Evolutionary conservation across 1,284 basidiomycete genomes (phyloP).

Genomic region (Tylopilus sp.): DNA sequence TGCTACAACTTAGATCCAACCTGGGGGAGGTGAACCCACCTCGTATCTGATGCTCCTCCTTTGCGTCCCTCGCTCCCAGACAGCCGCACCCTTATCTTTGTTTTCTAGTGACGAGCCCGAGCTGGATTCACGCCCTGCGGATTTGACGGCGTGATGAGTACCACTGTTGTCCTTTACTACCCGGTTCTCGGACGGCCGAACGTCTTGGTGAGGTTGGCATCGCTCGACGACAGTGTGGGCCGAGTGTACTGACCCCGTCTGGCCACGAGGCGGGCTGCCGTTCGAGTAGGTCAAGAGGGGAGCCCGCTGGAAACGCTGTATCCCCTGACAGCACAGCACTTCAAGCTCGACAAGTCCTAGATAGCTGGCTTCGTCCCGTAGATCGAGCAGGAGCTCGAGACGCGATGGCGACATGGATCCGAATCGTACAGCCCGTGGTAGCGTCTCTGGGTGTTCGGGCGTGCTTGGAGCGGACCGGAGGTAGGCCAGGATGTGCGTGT

Average conservation of each 20-base stretch:
- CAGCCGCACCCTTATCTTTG: slow-evolving; percentile 20
- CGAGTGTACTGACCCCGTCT: slow-evolving; percentile 47
- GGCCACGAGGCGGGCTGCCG: slow-evolving; percentile 16
- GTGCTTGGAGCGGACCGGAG: slow-evolving; percentile 52
- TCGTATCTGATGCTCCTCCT: slow-evolving; percentile 22
- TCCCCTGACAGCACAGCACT: slow-evolving; percentile 62
- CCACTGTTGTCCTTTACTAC: slow-evolving; percentile 5
- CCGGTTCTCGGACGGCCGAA: slow-evolving; percentile 9
- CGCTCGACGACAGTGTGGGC: slow-evolving; percentile 46
- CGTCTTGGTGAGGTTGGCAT: slow-evolving; percentile 14
- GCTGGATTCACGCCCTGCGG: slow-evolving; percentile 2
- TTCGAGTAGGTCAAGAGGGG: background rate
- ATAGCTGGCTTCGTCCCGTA: slow-evolving; percentile 71
- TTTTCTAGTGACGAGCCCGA: slow-evolving; percentile 15
- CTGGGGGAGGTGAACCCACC: slow-evolving; percentile 37
- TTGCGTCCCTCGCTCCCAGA: slow-evolving; percentile 26
- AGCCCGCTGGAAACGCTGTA: slow-evolving; percentile 43
- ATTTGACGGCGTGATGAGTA: background rate
- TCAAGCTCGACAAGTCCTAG: slow-evolving; percentile 61
- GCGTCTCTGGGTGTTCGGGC: slow-evolving; percentile 44
- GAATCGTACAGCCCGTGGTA: slow-evolving; percentile 59
- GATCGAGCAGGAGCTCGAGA: slow-evolving; percentile 62
- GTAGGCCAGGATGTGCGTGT: slow-evolving; percentile 64
- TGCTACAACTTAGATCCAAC: slow-evolving; percentile 41
- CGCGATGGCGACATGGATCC: slow-evolving; percentile 44